These are phyloP conservation scores for Dictyostelium discoideum DNA, from an alignment of 78 protist genomes.

Conservation along the genomic window DNA sequence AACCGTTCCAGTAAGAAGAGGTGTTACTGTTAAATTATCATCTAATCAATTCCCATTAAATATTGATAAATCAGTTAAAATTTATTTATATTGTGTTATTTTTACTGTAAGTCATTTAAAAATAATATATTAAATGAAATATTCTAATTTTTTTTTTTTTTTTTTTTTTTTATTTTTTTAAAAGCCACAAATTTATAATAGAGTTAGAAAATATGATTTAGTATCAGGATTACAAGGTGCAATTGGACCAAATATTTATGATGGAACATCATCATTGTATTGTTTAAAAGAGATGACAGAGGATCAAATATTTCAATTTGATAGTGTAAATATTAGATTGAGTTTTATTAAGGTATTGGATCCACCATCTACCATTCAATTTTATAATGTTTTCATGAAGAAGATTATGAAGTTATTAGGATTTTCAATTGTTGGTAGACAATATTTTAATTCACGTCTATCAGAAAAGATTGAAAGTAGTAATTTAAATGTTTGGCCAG, in stretches of 20 bases:
- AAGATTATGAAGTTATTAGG: background rate
- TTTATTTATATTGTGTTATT: background rate
- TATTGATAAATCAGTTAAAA: background rate
- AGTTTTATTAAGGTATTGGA: background rate
- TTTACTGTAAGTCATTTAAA: background rate
- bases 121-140: too few relatives aligned
- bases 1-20: background rate
- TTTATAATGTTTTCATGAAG: background rate
- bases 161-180: background rate
- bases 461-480: constrained; percentile 6
- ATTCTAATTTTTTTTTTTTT: too few relatives aligned
- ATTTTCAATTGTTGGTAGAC: constrained; percentile 14
- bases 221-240: background rate
- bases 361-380: background rate
- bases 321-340: background rate
- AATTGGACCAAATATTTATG: background rate
- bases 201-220: background rate
- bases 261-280: background rate
- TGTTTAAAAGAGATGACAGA: background rate
- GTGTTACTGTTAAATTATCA: background rate
- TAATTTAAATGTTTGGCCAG: constrained; percentile 43
- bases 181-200: background rate
- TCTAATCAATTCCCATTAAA: background rate
- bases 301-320: background rate
- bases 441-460: constrained; percentile 21